Evolutionary conservation across 2,329 filamentous ascomycete species (phyloP), one percentile per base, ranked within the genome.

Genomic region (Colletotrichum sp.): DNA sequence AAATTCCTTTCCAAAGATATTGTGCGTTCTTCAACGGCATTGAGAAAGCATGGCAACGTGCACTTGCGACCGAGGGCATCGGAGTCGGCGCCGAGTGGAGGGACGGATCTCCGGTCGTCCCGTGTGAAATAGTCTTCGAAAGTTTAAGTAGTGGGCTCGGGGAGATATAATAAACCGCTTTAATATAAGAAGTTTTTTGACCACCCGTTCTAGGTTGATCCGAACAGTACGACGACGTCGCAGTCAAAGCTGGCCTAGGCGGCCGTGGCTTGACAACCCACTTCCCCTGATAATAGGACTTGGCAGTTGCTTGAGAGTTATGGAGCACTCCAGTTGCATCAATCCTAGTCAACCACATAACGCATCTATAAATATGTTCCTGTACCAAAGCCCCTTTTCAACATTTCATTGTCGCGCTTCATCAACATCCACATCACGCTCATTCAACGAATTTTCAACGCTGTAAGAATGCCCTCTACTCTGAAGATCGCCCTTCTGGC

Each of bases 1-100:
- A 3, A 26, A 5, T 26, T 1, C 24, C 24, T 26, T 24, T 26
- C 36, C 36, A 18, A 39, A 18, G 36, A 2, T 0, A 39, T 18
- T 5, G 0, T 39, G 4, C 36, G 4, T 39, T 39, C 4, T 0
- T 18, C 36, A 39, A 18, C 2, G 3, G 4, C 36, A 1, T 39
- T 1, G 15, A 59, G 55, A 26, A 1, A 28, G 24, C 0, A 28
- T 0, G 2, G 24, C 55, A 28, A 24, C 24, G 4, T 24, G 3
- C 24, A 24, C 24, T 24, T 24, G 24, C 4, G 3, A 4, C 24
- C 24, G 24, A 24, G 3, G 24, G 24, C 3, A 3, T 24, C 4
- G 4, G 24, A 26, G 57, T 26, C 26, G 2, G 26, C 57, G 57
- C 26, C 26, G 26, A 1, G 57, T 18, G 4, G 24, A 60, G 16